Conservation (phyloP, 2,329 filamentous ascomycete species). For the Beauveria sp. region DNA sequence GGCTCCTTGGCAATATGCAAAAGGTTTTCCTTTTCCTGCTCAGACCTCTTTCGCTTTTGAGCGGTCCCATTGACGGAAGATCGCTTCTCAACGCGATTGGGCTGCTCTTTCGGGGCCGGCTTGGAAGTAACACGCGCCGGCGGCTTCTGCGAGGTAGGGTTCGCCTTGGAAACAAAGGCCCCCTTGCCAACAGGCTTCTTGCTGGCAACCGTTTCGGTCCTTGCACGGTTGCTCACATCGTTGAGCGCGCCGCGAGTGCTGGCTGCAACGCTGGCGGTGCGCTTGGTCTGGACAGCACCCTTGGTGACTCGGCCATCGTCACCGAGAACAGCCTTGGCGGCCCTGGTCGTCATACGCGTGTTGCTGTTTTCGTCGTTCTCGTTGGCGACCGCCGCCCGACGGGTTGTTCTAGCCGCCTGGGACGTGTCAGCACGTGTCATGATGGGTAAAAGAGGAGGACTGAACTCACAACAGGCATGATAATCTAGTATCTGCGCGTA, state of each 20-base stretch:
- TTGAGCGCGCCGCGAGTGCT: slow-evolving; percentile 80
- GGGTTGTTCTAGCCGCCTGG: slow-evolving; percentile 56
- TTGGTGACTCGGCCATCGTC: slow-evolving; percentile 55
- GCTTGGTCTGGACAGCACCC: slow-evolving; percentile 65
- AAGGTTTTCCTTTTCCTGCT: slow-evolving; percentile 20
- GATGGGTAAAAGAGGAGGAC: background rate
- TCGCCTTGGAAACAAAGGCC: slow-evolving; percentile 71
- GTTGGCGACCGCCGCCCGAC: slow-evolving; percentile 71
- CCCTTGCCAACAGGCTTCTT: slow-evolving; percentile 67
- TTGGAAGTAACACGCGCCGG: slow-evolving; percentile 55
- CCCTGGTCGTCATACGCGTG: slow-evolving; percentile 86
- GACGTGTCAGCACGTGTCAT: background rate
- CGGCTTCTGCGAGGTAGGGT: slow-evolving; percentile 73
- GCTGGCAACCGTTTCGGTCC: slow-evolving; percentile 60
- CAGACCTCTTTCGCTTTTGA: slow-evolving; percentile 53
- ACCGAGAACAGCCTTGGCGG: slow-evolving; percentile 71
- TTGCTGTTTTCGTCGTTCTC: slow-evolving; percentile 92
- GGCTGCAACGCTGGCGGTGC: slow-evolving; percentile 41
- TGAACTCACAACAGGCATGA: slow-evolving; percentile 11
- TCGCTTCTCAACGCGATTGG: slow-evolving; percentile 55
- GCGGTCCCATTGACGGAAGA: slow-evolving; percentile 57
- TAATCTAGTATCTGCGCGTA: slow-evolving; percentile 7
- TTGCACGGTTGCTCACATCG: slow-evolving; percentile 92
- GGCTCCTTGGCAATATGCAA: slow-evolving; percentile 10
- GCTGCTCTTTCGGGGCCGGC: slow-evolving; percentile 52